A percentile compares a stretch with the other conserved stretches of the same genome.
Evolutionary conservation across 805 yeast genomes (phyloP).

Genomic region (Lipomyces yamanashiensis): DNA sequence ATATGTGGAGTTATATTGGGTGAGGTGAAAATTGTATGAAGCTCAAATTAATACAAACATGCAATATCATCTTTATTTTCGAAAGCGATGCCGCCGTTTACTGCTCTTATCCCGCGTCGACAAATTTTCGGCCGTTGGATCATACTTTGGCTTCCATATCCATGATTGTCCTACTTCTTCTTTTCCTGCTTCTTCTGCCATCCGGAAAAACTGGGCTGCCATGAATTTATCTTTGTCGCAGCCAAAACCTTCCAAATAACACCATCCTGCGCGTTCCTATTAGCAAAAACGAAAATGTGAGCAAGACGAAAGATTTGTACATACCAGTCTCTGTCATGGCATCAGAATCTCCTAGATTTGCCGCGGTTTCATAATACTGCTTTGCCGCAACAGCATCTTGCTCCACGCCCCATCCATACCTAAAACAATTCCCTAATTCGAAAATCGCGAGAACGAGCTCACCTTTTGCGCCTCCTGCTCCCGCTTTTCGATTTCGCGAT

Average conservation of each 20-base stretch:
- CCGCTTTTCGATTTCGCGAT: slow-evolving; percentile 22
- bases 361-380: slow-evolving; percentile 43
- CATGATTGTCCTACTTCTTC: slow-evolving; percentile 45
- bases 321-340: slow-evolving; percentile 42
- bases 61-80: neutral
- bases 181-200: slow-evolving; percentile 41
- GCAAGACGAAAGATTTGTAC: neutral
- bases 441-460: slow-evolving; percentile 42
- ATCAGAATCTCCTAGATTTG: slow-evolving; percentile 43
- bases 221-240: slow-evolving; percentile 41
- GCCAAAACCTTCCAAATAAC: slow-evolving; percentile 42
- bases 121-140: slow-evolving; percentile 27
- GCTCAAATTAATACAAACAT: neutral
- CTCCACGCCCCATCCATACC: slow-evolving; percentile 45
- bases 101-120: slow-evolving; percentile 5
- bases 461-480: slow-evolving; percentile 35
- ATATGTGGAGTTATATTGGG: neutral
- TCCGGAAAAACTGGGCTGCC: slow-evolving; percentile 45
- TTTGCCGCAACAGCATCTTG: slow-evolving; percentile 40
- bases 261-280: slow-evolving; percentile 25
- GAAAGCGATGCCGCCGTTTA: slow-evolving; percentile 1
- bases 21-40: no score
- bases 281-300: neutral
- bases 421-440: slow-evolving; percentile 44
- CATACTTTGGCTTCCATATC: slow-evolving; percentile 44